These are phyloP conservation scores for Coniochaeta ligniaria DNA, from an alignment of 2,329 filamentous ascomycete species.

Conservation along the genomic window DNA sequence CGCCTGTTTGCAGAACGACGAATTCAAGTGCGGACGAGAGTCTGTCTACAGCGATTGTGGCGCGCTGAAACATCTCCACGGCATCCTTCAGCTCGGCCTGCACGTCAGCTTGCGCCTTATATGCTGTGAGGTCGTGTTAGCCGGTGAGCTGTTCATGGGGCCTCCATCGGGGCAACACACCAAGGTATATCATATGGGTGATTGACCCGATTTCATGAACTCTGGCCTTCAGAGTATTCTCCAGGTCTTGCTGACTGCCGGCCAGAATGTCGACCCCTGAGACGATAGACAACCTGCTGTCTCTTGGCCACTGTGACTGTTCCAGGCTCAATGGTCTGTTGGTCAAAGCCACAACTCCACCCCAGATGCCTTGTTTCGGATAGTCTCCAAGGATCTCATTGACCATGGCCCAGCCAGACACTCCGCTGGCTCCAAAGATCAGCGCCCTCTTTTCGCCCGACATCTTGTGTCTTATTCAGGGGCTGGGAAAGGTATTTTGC, in stretches of 20 bases:
- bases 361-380: slow-evolving; percentile 11
- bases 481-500: not conserved
- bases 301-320: slow-evolving; percentile 27
- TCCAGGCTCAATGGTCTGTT: slow-evolving; percentile 18
- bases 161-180: slow-evolving; percentile 9
- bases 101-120: slow-evolving; percentile 30
- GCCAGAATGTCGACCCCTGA: slow-evolving; percentile 32
- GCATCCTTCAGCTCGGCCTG: slow-evolving; percentile 29
- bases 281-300: slow-evolving; percentile 29
- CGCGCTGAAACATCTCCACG: slow-evolving; percentile 30
- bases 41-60: slow-evolving; percentile 24
- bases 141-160: not conserved
- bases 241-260: slow-evolving; percentile 28
- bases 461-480: not conserved
- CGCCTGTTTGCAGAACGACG: slow-evolving; percentile 25
- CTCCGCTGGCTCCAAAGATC: slow-evolving; percentile 6
- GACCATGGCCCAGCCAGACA: slow-evolving; percentile 14
- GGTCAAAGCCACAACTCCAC: slow-evolving; percentile 13
- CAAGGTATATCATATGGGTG: slow-evolving; percentile 35
- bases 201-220: slow-evolving; percentile 27
- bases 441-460: not conserved
- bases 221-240: slow-evolving; percentile 21
- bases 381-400: slow-evolving; percentile 15
- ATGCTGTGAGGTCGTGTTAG: slow-evolving; percentile 17
- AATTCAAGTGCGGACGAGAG: slow-evolving; percentile 27